phyloP scores from a whole-genome alignment of 257 asterid genomes.

The Nicotiana sylvestris region DNA sequence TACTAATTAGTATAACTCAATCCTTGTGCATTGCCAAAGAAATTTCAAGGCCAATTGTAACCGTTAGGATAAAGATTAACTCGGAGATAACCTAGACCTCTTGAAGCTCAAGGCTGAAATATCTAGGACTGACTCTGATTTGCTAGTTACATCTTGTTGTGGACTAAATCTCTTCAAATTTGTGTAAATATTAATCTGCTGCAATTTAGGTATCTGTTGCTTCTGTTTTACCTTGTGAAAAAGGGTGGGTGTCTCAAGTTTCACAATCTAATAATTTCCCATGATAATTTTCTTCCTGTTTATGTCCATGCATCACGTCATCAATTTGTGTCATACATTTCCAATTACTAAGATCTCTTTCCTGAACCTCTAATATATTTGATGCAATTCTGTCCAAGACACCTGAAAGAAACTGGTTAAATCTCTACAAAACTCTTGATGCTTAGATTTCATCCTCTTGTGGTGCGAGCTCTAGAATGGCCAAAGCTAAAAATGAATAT shows the following conservation, averaged over 20 bases:
- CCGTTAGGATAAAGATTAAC: not conserved
- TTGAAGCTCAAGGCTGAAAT: not conserved
- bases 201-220: not conserved
- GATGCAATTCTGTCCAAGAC: not conserved
- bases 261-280: no score
- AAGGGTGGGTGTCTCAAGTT: not conserved
- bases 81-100: not conserved
- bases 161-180: not conserved
- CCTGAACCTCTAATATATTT: not conserved
- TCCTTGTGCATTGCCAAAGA: not conserved
- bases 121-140: not conserved
- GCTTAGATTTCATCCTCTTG: no score
- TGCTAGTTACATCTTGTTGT: not conserved
- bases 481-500: no score
- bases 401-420: no score
- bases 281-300: no score
- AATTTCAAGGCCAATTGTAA: not conserved
- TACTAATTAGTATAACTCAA: not conserved
- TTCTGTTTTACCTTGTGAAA: not conserved
- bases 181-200: not conserved
- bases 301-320: not conserved
- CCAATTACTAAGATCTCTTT: not conserved
- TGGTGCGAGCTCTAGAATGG: no score
- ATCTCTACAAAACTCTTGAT: no score
- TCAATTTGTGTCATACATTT: not conserved